Evolutionary conservation across 75 land plant species (phyloP), one percentile per base, ranked within the genome.

Genomic region (Picea glauca): DNA sequence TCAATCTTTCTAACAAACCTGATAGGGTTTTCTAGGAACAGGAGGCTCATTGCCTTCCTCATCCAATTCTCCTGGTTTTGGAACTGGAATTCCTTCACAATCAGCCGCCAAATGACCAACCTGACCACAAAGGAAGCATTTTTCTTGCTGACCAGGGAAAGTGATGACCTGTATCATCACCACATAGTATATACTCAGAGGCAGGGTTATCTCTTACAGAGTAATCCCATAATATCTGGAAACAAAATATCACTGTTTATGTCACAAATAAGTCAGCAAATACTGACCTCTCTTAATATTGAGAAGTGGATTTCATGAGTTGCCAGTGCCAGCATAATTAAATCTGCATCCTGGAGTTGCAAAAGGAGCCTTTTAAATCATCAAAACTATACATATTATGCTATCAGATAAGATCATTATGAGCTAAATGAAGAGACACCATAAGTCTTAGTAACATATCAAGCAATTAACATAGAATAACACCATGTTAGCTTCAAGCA

Each of bases 281-380:
- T 1, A 78, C 84, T 61, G 58, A 96, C 99, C 95, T 96, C 99
- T 81, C 99, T 88, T 75, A 96, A 78, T 62, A 96, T 92, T 61
- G 99, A 92, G 58, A 96, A 96, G 58, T 96, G 94, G 70, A 94
- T 78, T 82, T 96, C 99, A 87, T 96, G 99, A 56, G 99, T 96
- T 3, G 99, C 99, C 79, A 96, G 79, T 18, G 96, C 85, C 68
- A 96, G 84, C 99, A 96, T 96, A 58, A 96, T 96, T 58, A 96
- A 81, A 88, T 96, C 96, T 56, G 96, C 99, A 89, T 96, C 99
- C 99, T 96, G 85, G 60, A 62, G 46, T 43, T 61, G 30, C 57
- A 57, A 26, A 31, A 66, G 35, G 31, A 54, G 31, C 26, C 1
- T 40, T 30, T 31, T 21, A 18, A 56, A 14, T 13, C 32, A 75